Conservation (phyloP, 225 moss, liverwort and hornwort genomes). For the Sphagnum contortum region DNA sequence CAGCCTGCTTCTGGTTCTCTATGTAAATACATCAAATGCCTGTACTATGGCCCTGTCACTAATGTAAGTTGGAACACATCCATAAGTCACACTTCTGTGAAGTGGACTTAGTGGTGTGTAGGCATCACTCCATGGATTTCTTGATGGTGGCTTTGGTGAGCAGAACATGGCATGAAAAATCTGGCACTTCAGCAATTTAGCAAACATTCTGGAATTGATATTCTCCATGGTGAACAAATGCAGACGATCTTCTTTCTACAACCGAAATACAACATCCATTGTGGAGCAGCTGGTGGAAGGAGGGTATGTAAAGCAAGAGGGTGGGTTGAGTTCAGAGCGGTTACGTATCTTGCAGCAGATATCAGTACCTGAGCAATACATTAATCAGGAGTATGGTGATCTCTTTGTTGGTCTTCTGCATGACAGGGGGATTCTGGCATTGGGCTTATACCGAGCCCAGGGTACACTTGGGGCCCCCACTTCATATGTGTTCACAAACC, state of each 20-base stretch:
- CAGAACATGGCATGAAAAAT: too few relatives aligned
- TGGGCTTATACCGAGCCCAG: slow-evolving; percentile 60
- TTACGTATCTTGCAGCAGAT: slow-evolving; percentile 46
- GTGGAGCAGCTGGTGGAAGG: slow-evolving; percentile 67
- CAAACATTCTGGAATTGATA: too few relatives aligned
- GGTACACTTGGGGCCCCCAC: slow-evolving; percentile 65
- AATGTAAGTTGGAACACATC: too few relatives aligned
- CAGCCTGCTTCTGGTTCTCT: neutral
- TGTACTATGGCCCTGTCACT: too few relatives aligned
- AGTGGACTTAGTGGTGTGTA: too few relatives aligned
- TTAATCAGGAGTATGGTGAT: slow-evolving; percentile 32
- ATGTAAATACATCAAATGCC: neutral
- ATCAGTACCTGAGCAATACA: slow-evolving; percentile 35
- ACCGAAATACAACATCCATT: slow-evolving; percentile 66
- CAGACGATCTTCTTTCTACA: slow-evolving; percentile 82
- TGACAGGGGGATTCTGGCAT: slow-evolving; percentile 37
- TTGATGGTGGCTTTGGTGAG: too few relatives aligned
- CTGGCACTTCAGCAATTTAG: too few relatives aligned
- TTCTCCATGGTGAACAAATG: neutral
- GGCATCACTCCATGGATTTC: too few relatives aligned
- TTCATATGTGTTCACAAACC: slow-evolving; percentile 81
- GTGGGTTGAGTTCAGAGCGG: slow-evolving; percentile 17
- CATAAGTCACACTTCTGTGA: too few relatives aligned
- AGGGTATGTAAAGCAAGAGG: slow-evolving; percentile 26
- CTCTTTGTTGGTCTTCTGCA: slow-evolving; percentile 66